Evolutionary conservation across 164 flowering plant genomes (phyloP).

Genomic region (Liriodendron chinense): DNA sequence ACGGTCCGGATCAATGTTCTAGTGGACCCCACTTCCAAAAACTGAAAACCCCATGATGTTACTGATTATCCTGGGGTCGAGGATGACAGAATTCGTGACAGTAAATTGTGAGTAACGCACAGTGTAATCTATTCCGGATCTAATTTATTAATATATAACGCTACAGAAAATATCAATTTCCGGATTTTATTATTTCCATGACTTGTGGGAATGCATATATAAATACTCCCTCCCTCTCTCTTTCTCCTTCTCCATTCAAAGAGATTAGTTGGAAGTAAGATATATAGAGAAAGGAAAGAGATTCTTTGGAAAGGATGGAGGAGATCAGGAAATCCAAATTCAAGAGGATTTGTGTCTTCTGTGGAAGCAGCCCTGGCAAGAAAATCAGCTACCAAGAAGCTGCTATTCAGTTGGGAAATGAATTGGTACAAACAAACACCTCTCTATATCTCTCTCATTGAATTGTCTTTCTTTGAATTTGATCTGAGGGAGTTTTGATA

Average conservation of each 20-base stretch:
- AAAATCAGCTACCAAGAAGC: constrained; percentile 81
- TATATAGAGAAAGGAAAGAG: constrained; percentile 10
- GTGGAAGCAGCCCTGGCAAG: constrained; percentile 88
- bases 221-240: not conserved
- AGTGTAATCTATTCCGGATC: not conserved
- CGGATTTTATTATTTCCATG: not conserved
- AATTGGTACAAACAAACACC: constrained; percentile 49
- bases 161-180: not conserved
- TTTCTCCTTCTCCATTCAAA: not conserved
- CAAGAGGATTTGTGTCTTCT: constrained; percentile 78
- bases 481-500: constrained; percentile 2
- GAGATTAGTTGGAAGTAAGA: not conserved
- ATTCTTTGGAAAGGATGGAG: constrained; percentile 24
- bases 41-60: too few species aligned
- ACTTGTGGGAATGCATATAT: not conserved
- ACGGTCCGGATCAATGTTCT: not conserved
- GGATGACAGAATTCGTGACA: not conserved
- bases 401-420: constrained; percentile 71
- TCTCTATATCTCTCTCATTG: not conserved
- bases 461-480: not conserved
- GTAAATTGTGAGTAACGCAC: not conserved
- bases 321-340: constrained; percentile 59
- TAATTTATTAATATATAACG: too few species aligned
- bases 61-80: not conserved
- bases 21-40: not conserved